Evolutionary conservation across 192 early-diverging fungal genomes (phyloP), one percentile per base, ranked within the genome.

Genomic region (Umbelopsis ramanniana): DNA sequence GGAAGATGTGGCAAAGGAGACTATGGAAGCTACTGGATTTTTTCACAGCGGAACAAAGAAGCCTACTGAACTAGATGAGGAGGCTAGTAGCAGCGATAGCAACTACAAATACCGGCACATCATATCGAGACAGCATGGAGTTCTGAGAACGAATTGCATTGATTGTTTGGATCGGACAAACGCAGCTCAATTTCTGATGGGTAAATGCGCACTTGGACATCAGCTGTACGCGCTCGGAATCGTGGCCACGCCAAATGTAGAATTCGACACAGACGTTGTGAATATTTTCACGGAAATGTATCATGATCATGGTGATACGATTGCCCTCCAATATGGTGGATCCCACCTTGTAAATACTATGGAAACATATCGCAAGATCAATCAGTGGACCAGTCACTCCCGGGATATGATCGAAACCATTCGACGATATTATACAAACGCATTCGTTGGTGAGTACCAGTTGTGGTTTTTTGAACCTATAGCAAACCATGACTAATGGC

Each of bases 91-190:
- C 6, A 17, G 9, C 52, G 45, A 48, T 9, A 47, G 35, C n/a
- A 21, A 38, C 45, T 40, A 46, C 33, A 55, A 43, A 54, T 43
- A 68, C 52, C 69, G 68, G 2, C 35, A 26, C 4, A 40, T 24
- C 35, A 73, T 66, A 38, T 74, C 70, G 21, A 79, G 82, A 11
- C 97, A 98, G 77, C 85, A 88, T 21, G 97, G 97, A 26, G 88
- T 98, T 6, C 86, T 97, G 5, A 86, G 97, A 19, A 97, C 95
- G 68, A 99, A 99, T 74, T 99, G 97, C 69, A 97, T 99, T 63
- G 97, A 99, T 74, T 99, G 97, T 82, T 73, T 99, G 22, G 97
- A 99, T 79, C 90, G 97, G 63, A 99, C 97, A 0, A 99, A 99
- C 72, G 96, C 97, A 0, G 97, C 97, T 0, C 96, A 98, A 70